phyloP scores from a whole-genome alignment of 352 stramenopile species.

The Globisporangium perplexum region DNA sequence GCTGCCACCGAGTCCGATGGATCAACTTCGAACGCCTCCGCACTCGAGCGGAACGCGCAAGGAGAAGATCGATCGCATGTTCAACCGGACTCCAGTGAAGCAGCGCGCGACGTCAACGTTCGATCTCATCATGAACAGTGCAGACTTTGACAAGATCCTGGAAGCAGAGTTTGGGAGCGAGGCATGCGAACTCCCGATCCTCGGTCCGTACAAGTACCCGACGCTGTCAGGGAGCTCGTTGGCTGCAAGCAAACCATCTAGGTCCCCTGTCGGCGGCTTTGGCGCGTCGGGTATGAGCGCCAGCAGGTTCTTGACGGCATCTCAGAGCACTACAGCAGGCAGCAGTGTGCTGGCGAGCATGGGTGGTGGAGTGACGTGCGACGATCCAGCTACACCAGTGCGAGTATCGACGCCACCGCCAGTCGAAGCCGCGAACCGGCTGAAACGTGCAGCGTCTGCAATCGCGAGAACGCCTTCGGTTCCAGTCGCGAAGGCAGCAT shows the following conservation, averaged over 20 bases:
- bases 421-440: slow-evolving; percentile 14
- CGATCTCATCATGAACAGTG: slow-evolving; percentile 25
- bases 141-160: slow-evolving; percentile 23
- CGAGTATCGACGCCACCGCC: slow-evolving; percentile 9
- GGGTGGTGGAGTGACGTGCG: background rate
- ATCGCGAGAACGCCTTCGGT: slow-evolving; percentile 25
- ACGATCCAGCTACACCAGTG: background rate
- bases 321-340: background rate
- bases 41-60: slow-evolving; percentile 9
- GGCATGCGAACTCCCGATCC: slow-evolving; percentile 19
- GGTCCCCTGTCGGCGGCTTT: slow-evolving; percentile 15
- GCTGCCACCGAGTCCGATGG: background rate
- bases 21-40: slow-evolving; percentile 2
- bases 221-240: slow-evolving; percentile 9
- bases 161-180: slow-evolving; percentile 20
- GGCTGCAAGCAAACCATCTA: background rate
- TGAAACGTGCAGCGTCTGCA: slow-evolving; percentile 24
- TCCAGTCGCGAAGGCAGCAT: slow-evolving; percentile 4
- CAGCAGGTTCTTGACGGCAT: slow-evolving; percentile 6
- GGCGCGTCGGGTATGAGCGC: background rate
- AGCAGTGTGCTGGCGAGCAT: background rate
- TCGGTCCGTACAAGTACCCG: slow-evolving; percentile 26
- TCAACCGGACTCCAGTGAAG: slow-evolving; percentile 14
- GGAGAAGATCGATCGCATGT: slow-evolving; percentile 16
- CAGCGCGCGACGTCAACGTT: slow-evolving; percentile 10